Evolutionary conservation across 208 protist species (phyloP).

Genomic region (Entamoeba nuttalli): DNA sequence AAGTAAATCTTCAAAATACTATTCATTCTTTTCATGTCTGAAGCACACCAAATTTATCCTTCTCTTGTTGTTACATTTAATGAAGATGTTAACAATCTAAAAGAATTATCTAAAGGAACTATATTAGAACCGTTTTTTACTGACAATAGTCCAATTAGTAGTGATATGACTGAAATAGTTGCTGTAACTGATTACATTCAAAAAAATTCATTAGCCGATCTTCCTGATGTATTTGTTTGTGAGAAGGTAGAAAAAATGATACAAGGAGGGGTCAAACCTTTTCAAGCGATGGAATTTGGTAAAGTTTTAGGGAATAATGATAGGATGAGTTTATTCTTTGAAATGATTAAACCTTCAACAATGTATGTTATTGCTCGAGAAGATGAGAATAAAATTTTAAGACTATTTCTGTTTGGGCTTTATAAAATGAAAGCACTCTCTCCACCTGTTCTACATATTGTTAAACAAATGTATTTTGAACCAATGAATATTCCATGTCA

Average conservation of each 20-base stretch:
- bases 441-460: background rate
- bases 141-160: background rate
- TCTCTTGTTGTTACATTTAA: background rate
- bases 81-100: background rate
- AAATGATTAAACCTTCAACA: background rate
- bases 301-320: background rate
- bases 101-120: background rate
- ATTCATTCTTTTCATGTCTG: no score
- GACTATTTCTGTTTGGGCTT: background rate
- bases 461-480: background rate
- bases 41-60: background rate
- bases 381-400: background rate
- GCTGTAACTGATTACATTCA: background rate
- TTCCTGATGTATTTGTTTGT: background rate
- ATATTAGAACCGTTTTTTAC: background rate
- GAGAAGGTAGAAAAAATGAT: background rate
- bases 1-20: no score
- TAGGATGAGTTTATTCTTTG: background rate
- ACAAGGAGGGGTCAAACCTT: background rate
- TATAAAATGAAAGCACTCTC: background rate
- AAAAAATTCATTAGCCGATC: background rate
- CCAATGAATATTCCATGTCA: background rate
- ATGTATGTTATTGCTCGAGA: background rate
- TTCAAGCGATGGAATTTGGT: background rate
- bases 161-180: background rate